Percentiles rank a stretch among this genome's conserved stretches.
phyloP scores from a whole-genome alignment of 768 basidiomycete species.

The Pleurotus salmoneostramineus region DNA sequence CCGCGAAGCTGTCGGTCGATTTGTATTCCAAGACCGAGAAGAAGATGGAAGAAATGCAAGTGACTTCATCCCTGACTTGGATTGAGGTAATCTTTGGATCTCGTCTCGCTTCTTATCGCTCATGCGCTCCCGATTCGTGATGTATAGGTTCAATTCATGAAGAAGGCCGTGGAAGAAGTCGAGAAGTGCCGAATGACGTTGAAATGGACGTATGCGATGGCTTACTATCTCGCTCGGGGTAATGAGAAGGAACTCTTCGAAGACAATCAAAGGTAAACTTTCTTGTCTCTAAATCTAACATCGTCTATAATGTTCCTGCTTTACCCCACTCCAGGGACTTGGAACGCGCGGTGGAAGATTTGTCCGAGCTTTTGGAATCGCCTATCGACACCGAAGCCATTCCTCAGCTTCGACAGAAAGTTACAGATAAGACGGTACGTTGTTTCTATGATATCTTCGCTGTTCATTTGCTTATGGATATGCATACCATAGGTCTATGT shows the following conservation, averaged over 20 bases:
- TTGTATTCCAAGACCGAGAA: constrained; percentile 95
- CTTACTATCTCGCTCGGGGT: constrained; percentile 87
- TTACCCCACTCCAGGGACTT: constrained; percentile 56
- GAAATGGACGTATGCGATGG: constrained; percentile 99
- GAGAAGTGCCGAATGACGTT: constrained; percentile 90
- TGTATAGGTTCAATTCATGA: constrained; percentile 79
- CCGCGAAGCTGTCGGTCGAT: constrained; percentile 92
- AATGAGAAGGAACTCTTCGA: constrained; percentile 96
- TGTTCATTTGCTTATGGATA: background rate
- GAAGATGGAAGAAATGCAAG: constrained; percentile 99
- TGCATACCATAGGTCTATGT: constrained; percentile 67
- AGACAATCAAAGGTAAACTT: constrained; percentile 84
- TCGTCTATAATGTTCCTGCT: background rate
- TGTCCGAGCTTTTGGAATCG: constrained; percentile 90
- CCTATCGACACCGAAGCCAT: constrained; percentile 86
- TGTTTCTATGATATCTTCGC: background rate
- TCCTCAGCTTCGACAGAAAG: constrained; percentile 78
- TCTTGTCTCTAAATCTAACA: background rate
- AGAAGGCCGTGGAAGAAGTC: constrained; percentile 93
- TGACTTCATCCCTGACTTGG: constrained; percentile 89
- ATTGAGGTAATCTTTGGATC: constrained; percentile 62
- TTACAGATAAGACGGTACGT: constrained; percentile 91
- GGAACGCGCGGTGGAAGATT: constrained; percentile 91
- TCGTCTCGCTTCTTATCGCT: background rate
- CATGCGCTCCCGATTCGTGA: background rate